Evolutionary conservation across 176 grass and related monocot genomes (phyloP), one percentile per base, ranked within the genome.

Genomic region (Urochloa ruziziensis): DNA sequence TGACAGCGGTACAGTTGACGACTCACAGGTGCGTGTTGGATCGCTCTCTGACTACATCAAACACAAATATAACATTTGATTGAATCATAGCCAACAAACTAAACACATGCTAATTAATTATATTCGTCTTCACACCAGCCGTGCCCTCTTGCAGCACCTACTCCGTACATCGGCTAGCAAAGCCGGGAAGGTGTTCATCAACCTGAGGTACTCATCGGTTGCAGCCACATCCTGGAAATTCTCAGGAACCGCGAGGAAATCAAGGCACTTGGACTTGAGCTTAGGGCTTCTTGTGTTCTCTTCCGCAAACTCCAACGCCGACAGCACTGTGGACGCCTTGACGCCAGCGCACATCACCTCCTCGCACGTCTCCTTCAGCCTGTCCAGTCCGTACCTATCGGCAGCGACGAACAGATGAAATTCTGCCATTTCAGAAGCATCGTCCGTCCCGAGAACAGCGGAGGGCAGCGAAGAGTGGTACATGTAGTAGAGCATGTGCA

Each of bases 181-280:
- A 56, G 34, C 16, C 7, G 72, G 66, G 15, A 33, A 23, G 10
- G 1, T 75, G 60, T 42, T 28, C 60, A 84, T 76, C n/a, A 76
- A 6, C 6, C 17, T 23, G 19, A 67, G 17, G 82, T 84, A 84
- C 72, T 56, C 47, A 1, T 23, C 25, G 9, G 82, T 57, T 2
- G 73, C 65, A 18, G 12, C 62, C 19, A 77, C 72, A n/a, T 67
- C 39, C 36, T 84, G 29, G 25, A 84, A 77, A 57, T 77, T 67
- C 0, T 43, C 35, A 33, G 47, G 12, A 19, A 44, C 47, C 0
- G 61, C 1, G 2, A 85, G 74, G 53, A 85, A 78, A 78, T 78
- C 74, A 78, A 85, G 56, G 83, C 73, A 84, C 61, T 19, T 67
- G 4, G 4, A 13, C 21, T 84, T 84, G 2, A 84, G 82, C 43